Conservation (phyloP, 805 yeast genomes). For the Ogataea degrootiae region DNA sequence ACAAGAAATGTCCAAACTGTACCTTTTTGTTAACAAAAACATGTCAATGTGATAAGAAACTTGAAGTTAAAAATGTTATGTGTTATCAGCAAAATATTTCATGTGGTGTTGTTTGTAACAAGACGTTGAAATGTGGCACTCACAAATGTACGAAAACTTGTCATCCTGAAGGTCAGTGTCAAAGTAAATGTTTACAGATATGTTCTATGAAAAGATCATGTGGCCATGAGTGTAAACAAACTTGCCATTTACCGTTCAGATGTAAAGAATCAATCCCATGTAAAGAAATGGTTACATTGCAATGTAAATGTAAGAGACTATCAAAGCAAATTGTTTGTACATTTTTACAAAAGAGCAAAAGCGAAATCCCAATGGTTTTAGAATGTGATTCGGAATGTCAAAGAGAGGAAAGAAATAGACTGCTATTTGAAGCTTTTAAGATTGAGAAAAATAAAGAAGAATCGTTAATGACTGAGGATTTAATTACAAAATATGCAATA, state of each 20-base stretch:
- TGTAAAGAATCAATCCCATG: conserved; percentile 55
- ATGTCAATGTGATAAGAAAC: conserved; percentile 29
- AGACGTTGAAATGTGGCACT: conserved; percentile 40
- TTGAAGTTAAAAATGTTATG: conserved; percentile 51
- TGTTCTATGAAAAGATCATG: conserved; percentile 60
- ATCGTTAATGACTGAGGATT: conserved; percentile 12
- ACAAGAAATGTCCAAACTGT: conserved; percentile 69
- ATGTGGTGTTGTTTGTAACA: conserved; percentile 64
- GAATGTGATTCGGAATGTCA: conserved; percentile 73
- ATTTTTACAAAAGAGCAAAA: conserved; percentile 3
- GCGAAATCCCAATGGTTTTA: conserved; percentile 35
- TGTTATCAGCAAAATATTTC: conserved; percentile 68
- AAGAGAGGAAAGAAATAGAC: conserved; percentile 51
- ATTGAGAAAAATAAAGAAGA: conserved; percentile 10
- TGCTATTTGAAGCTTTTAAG: conserved; percentile 59
- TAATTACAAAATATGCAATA: conserved; percentile 18
- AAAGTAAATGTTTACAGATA: conserved; percentile 47
- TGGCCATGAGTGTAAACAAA: conserved; percentile 59
- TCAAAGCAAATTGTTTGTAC: conserved; percentile 47
- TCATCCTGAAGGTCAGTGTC: conserved; percentile 57
- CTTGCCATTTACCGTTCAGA: conserved; percentile 57
- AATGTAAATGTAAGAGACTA: conserved; percentile 64
- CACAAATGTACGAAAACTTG: conserved; percentile 53
- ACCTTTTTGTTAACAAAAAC: conserved; percentile 36
- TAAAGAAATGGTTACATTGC: conserved; percentile 40